These are phyloP conservation scores for Clonostachys chloroleuca DNA, from an alignment of 2,329 filamentous ascomycete genomes.

Conservation along the genomic window DNA sequence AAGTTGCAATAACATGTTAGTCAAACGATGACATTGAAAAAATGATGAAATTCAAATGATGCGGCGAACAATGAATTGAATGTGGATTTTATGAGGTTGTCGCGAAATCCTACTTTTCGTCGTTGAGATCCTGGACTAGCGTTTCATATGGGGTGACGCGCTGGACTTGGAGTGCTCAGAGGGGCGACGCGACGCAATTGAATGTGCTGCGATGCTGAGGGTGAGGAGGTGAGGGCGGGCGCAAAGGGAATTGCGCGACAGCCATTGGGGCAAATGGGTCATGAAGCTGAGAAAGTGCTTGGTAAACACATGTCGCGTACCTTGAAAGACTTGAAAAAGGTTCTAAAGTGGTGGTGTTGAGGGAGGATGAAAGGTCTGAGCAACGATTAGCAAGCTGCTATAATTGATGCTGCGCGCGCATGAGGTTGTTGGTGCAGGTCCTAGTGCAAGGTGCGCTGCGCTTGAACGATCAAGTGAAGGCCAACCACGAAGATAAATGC, in stretches of 20 bases:
- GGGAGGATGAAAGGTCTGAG: slow-evolving; percentile 8
- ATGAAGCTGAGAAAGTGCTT: slow-evolving; percentile 25
- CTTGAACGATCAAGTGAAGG: too few species aligned
- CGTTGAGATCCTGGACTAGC: neutral
- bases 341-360: slow-evolving; percentile 9
- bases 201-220: neutral
- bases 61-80: too few species aligned
- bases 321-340: slow-evolving; percentile 7
- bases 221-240: slow-evolving; percentile 2
- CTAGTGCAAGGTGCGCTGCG: too few species aligned
- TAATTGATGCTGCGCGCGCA: slow-evolving; percentile 1
- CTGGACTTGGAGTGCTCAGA: neutral
- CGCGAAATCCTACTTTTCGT: too few species aligned
- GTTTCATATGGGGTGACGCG: neutral
- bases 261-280: slow-evolving; percentile 19
- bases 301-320: slow-evolving; percentile 24
- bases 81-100: too few species aligned
- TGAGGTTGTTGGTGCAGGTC: slow-evolving; percentile 1
- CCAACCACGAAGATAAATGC: neutral
- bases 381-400: slow-evolving; percentile 3
- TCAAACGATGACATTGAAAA: too few species aligned
- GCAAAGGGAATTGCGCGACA: slow-evolving; percentile 25
- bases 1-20: neutral
- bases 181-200: neutral
- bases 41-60: too few species aligned